Evolutionary conservation across 345 rosid species (phyloP).

Genomic region (Linum tenue): DNA sequence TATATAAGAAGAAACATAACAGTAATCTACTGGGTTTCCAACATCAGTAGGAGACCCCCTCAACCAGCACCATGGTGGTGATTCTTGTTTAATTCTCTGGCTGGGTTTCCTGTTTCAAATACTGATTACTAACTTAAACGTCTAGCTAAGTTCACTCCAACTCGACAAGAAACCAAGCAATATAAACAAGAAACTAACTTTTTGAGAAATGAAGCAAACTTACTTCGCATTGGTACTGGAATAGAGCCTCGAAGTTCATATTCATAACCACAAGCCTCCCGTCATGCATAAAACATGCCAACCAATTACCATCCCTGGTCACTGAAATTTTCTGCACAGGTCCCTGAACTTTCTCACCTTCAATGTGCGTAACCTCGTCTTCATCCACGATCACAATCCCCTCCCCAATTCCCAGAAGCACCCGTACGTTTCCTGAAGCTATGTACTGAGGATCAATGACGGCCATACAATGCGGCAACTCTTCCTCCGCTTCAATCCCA

Average conservation of each 20-base stretch:
- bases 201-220: not conserved
- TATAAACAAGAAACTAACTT: not conserved
- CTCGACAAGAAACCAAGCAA: not conserved
- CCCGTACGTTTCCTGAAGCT: conserved; percentile 77
- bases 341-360: conserved; percentile 41
- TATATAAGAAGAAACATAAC: too few species aligned
- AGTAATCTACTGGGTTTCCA: not conserved
- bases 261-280: conserved; percentile 67
- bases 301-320: conserved; percentile 64
- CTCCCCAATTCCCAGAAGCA: conserved; percentile 50
- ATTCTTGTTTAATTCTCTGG: not conserved
- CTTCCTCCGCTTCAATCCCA: conserved; percentile 37
- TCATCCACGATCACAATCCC: conserved; percentile 65
- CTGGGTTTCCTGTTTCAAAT: not conserved
- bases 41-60: not conserved
- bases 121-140: too few species aligned
- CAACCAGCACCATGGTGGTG: not conserved
- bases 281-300: conserved; percentile 82
- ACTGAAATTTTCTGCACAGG: conserved; percentile 73
- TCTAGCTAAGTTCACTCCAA: not conserved
- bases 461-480: conserved; percentile 55
- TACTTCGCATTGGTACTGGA: conserved; percentile 74
- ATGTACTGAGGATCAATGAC: conserved; percentile 90
- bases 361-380: conserved; percentile 59
- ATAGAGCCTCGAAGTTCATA: conserved; percentile 38